Evolutionary conservation across 257 asterid genomes (phyloP).

Genomic region (Echites panduratus): DNA sequence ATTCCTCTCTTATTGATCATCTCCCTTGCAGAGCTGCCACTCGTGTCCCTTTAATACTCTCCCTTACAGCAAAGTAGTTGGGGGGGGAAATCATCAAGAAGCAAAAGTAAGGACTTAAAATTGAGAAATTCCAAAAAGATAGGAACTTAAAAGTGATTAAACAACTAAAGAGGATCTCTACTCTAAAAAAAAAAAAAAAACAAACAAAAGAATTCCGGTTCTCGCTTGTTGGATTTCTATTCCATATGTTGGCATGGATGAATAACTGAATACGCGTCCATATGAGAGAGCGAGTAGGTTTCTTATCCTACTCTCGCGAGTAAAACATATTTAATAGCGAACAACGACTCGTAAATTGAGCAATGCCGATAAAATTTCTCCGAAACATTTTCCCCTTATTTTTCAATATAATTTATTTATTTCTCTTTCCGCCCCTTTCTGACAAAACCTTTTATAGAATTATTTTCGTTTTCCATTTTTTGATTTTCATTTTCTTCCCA

Average conservation of each 20-base stretch:
- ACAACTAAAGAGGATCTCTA: neutral
- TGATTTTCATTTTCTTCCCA: slow-evolving; percentile 12
- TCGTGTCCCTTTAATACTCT: too few relatives aligned
- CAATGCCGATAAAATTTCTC: slow-evolving; percentile 22
- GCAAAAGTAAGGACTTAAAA: neutral
- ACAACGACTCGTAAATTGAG: slow-evolving; percentile 27
- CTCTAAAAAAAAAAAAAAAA: neutral
- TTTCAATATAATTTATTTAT: neutral
- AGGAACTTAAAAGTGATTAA: neutral
- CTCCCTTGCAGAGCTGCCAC: too few relatives aligned
- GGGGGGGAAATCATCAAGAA: neutral
- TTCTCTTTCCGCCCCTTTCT: slow-evolving; percentile 12
- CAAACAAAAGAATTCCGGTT: neutral
- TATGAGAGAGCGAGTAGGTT: neutral
- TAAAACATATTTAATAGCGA: neutral
- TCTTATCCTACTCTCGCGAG: neutral
- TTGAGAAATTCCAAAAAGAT: neutral
- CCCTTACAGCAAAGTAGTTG: too few relatives aligned
- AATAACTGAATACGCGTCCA: neutral
- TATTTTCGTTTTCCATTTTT: slow-evolving; percentile 20
- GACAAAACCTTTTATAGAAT: slow-evolving; percentile 14
- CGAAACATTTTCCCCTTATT: slow-evolving; percentile 13
- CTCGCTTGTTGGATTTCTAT: neutral
- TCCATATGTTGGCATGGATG: neutral
- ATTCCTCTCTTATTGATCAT: too few relatives aligned